A percentile compares a stretch with the other conserved stretches of the same genome.
Evolutionary conservation across 805 yeast species (phyloP).

Genomic region (Saturnispora sekii): DNA sequence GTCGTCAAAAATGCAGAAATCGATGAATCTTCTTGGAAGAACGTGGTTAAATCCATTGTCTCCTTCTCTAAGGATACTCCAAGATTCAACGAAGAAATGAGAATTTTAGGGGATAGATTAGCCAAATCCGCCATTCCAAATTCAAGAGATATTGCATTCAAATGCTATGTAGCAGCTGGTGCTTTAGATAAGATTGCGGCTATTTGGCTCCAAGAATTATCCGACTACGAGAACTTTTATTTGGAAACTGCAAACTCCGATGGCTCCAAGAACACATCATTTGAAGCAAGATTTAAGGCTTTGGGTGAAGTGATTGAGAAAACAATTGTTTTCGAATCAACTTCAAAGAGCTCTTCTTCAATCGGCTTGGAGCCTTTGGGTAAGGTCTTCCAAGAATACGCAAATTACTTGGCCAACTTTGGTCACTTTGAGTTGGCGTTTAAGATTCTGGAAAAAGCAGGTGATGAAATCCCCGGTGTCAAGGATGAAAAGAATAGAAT

Average conservation of each 20-base stretch:
- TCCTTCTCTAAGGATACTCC: constrained; percentile 37
- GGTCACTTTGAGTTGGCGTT: constrained; percentile 81
- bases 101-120: constrained; percentile 72
- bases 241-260: constrained; percentile 38
- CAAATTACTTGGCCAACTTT: constrained; percentile 65
- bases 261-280: constrained; percentile 39
- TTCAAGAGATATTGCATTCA: constrained; percentile 64
- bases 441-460: constrained; percentile 58
- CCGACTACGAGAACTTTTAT: constrained; percentile 31
- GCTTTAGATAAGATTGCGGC: constrained; percentile 68
- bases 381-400: constrained; percentile 68
- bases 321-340: constrained; percentile 61
- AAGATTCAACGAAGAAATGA: constrained; percentile 45
- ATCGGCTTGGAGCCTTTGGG: constrained; percentile 42
- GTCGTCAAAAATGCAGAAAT: constrained; percentile 71
- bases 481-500: constrained; percentile 73
- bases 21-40: constrained; percentile 57
- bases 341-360: constrained; percentile 31
- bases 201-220: constrained; percentile 75
- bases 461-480: constrained; percentile 63
- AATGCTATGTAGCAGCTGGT: constrained; percentile 71
- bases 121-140: constrained; percentile 30
- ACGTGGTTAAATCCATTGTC: constrained; percentile 60
- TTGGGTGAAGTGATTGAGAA: constrained; percentile 77
- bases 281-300: constrained; percentile 78